phyloP scores from a whole-genome alignment of 1,284 basidiomycete genomes.

The Austropuccinia psidii region DNA sequence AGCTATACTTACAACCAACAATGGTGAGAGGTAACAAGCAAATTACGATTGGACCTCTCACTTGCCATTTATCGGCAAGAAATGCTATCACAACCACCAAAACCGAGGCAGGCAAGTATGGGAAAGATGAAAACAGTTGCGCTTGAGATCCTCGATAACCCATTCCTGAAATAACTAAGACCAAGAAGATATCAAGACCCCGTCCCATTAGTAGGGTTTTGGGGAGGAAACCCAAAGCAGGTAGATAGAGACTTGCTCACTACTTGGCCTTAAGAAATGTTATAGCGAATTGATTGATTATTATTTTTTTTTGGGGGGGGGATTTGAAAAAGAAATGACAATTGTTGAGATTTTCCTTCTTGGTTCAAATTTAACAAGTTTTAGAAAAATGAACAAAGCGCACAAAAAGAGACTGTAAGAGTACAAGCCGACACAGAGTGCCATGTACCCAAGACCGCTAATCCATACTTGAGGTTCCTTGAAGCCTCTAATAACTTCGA shows the following conservation, averaged over 20 bases:
- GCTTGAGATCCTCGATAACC: constrained; percentile 37
- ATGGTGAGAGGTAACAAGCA: constrained; percentile 41
- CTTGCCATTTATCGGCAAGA: constrained; percentile 39
- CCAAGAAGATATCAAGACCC: constrained; percentile 34
- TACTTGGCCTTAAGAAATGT: too few relatives aligned
- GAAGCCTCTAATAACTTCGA: constrained; percentile 40
- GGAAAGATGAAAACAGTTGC: constrained; percentile 42
- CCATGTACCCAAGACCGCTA: constrained; percentile 40
- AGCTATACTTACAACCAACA: constrained; percentile 40
- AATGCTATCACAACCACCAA: constrained; percentile 41
- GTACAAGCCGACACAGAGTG: constrained; percentile 13
- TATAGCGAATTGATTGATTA: too few relatives aligned
- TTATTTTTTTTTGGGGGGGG: too few relatives aligned
- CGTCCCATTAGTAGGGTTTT: too few relatives aligned
- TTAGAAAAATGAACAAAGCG: too few relatives aligned
- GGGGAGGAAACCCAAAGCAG: too few relatives aligned
- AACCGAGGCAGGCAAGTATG: constrained; percentile 42
- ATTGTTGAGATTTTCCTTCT: too few relatives aligned
- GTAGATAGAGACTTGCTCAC: too few relatives aligned
- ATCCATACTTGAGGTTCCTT: constrained; percentile 42
- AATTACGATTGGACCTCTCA: constrained; percentile 41
- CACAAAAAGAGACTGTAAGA: constrained; percentile 30
- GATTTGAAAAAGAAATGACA: too few relatives aligned
- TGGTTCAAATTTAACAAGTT: too few relatives aligned
- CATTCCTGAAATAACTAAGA: constrained; percentile 25